Conservation (phyloP, 805 yeast genomes). For the Yamadazyma sp. region DNA sequence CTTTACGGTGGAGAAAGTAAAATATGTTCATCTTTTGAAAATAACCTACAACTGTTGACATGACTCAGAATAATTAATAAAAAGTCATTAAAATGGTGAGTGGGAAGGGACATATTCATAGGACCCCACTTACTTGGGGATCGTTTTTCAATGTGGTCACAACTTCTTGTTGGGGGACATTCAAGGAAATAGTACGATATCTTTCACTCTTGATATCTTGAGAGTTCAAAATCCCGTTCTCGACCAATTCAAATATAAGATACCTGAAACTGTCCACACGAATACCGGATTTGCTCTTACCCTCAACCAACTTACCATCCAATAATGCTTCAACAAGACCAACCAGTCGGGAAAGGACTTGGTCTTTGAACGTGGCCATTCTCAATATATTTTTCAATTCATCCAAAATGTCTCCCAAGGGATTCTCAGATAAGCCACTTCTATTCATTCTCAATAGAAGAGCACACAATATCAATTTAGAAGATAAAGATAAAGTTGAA, state of each 20-base stretch:
- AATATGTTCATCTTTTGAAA: too few species aligned
- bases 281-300: conserved; percentile 26
- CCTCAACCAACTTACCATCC: conserved; percentile 5
- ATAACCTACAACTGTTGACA: too few species aligned
- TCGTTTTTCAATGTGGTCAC: conserved; percentile 60
- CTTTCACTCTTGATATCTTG: conserved; percentile 72
- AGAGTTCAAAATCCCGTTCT: conserved; percentile 71
- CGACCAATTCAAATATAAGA: conserved; percentile 67
- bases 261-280: conserved; percentile 61
- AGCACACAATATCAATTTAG: conserved; percentile 73
- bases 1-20: too few species aligned
- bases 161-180: conserved; percentile 71
- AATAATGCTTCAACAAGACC: conserved; percentile 11
- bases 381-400: conserved; percentile 60
- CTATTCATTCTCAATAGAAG: conserved; percentile 63
- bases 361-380: conserved; percentile 33
- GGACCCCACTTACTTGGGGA: conserved; percentile 17
- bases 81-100: too few species aligned
- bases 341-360: conserved; percentile 12
- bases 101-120: too few species aligned
- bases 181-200: conserved; percentile 59
- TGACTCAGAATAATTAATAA: too few species aligned
- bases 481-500: conserved; percentile 58
- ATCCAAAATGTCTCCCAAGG: conserved; percentile 75
- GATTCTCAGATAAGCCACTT: conserved; percentile 66